Conservation (phyloP, 192 early-diverging fungal genomes). For the Physocladia obscura region DNA sequence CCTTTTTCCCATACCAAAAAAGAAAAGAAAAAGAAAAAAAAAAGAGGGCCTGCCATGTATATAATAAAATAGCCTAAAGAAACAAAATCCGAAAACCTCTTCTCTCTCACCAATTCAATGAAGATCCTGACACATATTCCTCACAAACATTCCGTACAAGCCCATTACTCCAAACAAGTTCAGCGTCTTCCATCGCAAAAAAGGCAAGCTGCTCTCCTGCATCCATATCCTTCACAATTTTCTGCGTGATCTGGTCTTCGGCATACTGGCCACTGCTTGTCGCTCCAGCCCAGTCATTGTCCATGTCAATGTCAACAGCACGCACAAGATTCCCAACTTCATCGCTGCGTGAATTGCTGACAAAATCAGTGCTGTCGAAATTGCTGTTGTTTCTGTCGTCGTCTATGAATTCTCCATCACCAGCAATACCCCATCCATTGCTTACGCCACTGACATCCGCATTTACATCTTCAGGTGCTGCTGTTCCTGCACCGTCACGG, state of each 20-base stretch:
- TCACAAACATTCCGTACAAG: constrained; percentile 32
- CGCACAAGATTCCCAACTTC: too few relatives aligned
- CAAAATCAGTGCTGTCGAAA: too few relatives aligned
- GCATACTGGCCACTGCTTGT: not conserved
- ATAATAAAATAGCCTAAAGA: too few relatives aligned
- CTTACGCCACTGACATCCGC: not conserved
- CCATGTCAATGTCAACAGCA: not conserved
- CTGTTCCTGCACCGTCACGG: too few relatives aligned
- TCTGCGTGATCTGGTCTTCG: not conserved
- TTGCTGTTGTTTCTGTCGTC: too few relatives aligned
- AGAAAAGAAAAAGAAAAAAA: not conserved
- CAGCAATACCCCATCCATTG: not conserved
- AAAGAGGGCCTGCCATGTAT: not conserved
- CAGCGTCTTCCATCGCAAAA: constrained; percentile 35
- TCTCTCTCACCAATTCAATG: constrained; percentile 25
- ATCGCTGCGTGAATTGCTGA: too few relatives aligned
- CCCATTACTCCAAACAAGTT: constrained; percentile 40
- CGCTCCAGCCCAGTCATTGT: constrained; percentile 26
- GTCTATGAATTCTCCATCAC: not conserved
- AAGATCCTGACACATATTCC: constrained; percentile 21
- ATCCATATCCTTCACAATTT: constrained; percentile 27
- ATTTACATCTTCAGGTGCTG: too few relatives aligned
- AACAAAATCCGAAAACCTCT: too few relatives aligned
- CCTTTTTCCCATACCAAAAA: not conserved
- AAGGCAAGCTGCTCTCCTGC: constrained; percentile 35